Percentiles rank a stretch among this genome's conserved stretches.
Evolutionary conservation across 352 stramenopile species (phyloP).

Genomic region (Phytopythium aichiense): DNA sequence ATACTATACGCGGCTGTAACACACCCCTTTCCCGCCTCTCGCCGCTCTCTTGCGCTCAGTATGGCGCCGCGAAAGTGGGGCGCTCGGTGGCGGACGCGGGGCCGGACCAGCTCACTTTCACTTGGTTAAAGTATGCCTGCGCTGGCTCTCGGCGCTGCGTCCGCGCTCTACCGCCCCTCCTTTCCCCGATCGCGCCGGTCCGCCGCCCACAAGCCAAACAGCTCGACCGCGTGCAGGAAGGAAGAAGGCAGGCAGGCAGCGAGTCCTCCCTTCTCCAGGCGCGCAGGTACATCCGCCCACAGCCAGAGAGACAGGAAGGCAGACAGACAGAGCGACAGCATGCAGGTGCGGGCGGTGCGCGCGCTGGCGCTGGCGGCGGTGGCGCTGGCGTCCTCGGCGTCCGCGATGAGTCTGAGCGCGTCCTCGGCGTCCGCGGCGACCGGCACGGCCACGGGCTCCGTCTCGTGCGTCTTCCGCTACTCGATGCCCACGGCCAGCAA

Average conservation of each 20-base stretch:
- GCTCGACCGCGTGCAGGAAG: not conserved
- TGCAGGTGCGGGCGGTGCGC: conserved; percentile 5
- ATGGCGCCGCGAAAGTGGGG: not conserved
- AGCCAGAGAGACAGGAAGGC: too few species aligned
- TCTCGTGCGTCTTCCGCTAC: conserved; percentile 54
- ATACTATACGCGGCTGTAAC: not conserved
- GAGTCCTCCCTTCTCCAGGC: not conserved
- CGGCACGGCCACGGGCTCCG: conserved; percentile 10
- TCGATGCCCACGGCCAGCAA: conserved; percentile 50
- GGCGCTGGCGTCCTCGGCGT: conserved; percentile 24
- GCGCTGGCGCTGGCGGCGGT: conserved; percentile 11
- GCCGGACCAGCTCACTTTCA: not conserved
- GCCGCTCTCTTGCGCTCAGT: not conserved
- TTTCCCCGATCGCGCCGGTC: not conserved
- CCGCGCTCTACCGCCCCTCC: not conserved
- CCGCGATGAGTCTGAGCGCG: conserved; percentile 20
- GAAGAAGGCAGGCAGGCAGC: not conserved
- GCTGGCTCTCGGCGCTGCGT: not conserved
- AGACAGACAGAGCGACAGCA: not conserved
- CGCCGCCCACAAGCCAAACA: conserved; percentile 1
- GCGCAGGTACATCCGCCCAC: too few species aligned
- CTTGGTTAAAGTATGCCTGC: not conserved
- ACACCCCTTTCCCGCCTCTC: not conserved
- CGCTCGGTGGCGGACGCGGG: not conserved
- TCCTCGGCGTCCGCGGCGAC: conserved; percentile 21